These are phyloP conservation scores for Kodamaea anthophila DNA, from an alignment of 1,139 yeast genomes.

Conservation along the genomic window DNA sequence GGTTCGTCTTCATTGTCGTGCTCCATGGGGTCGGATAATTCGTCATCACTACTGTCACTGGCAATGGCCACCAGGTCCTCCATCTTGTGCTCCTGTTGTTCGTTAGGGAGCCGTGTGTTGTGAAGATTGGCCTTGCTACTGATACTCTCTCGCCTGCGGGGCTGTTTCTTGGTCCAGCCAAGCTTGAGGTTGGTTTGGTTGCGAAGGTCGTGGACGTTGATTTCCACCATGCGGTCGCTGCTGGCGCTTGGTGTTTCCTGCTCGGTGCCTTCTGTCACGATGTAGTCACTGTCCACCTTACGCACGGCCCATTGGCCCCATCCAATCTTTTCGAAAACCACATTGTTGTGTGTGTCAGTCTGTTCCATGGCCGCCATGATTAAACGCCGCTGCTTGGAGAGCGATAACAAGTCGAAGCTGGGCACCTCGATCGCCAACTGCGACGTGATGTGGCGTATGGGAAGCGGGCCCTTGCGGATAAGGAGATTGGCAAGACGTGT, in stretches of 20 bases:
- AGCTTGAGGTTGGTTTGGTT: conserved; percentile 36
- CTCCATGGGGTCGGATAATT: conserved; percentile 19
- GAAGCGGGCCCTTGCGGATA: conserved; percentile 75
- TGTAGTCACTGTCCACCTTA: conserved; percentile 44
- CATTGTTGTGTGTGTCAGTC: conserved; percentile 50
- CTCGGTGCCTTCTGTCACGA: conserved; percentile 39
- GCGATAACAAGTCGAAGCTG: conserved; percentile 71
- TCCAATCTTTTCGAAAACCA: conserved; percentile 86
- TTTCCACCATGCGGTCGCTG: conserved; percentile 6
- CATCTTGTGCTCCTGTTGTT: conserved; percentile 11
- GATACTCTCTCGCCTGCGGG: conserved; percentile 47
- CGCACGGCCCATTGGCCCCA: conserved; percentile 98
- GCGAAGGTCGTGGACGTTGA: conserved; percentile 32
- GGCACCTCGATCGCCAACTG: conserved; percentile 71
- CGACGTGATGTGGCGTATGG: conserved; percentile 83
- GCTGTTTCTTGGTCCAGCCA: conserved; percentile 37
- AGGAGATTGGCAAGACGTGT: conserved; percentile 66
- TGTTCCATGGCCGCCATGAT: conserved; percentile 85
- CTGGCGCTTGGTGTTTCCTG: conserved; percentile 3
- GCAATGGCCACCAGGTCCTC: conserved; percentile 24
- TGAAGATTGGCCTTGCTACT: conserved; percentile 41
- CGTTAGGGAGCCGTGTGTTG: conserved; percentile 40
- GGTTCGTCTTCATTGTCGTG: conserved; percentile 16
- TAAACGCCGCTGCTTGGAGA: conserved; percentile 83
- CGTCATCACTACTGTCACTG: conserved; percentile 28